phyloP scores from a whole-genome alignment of 345 rosid genomes.

The Pugionium dolabratum region DNA sequence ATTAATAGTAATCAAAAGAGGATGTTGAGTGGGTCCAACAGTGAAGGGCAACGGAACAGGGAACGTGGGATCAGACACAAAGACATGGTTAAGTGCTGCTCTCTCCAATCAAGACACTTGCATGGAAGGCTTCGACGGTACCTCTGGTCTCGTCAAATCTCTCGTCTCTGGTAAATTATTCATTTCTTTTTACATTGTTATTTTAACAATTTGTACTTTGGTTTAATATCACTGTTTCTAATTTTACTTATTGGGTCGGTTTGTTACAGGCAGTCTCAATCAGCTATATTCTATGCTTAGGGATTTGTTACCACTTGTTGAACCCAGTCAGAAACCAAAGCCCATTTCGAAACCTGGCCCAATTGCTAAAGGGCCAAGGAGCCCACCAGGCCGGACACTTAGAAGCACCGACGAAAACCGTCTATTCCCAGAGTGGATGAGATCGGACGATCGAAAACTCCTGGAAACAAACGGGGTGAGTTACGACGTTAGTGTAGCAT shows the following conservation, averaged over 20 bases:
- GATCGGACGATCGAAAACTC: constrained; percentile 52
- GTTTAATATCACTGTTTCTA: not conserved
- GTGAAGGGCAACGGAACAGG: constrained; percentile 75
- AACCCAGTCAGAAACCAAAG: constrained; percentile 36
- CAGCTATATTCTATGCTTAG: constrained; percentile 64
- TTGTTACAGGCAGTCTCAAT: constrained; percentile 45
- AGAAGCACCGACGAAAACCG: constrained; percentile 12
- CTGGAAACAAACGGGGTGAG: constrained; percentile 45
- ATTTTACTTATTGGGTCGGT: not conserved
- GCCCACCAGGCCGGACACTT: constrained; percentile 37
- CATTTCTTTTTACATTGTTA: not conserved
- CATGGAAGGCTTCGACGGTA: constrained; percentile 71
- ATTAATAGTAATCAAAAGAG: constrained; percentile 15
- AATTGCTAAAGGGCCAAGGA: constrained; percentile 27
- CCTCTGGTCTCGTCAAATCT: constrained; percentile 50
- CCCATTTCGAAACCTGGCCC: constrained; percentile 32
- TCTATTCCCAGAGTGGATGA: constrained; percentile 64
- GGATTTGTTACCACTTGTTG: constrained; percentile 55
- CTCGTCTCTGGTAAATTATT: constrained; percentile 46
- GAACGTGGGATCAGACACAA: constrained; percentile 65
- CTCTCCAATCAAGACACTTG: constrained; percentile 84
- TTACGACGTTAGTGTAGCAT: constrained; percentile 54
- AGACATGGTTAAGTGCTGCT: constrained; percentile 85
- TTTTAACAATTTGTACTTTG: no score
- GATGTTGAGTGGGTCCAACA: constrained; percentile 28